Evolutionary conservation across 2,329 filamentous ascomycete genomes (phyloP).

Genomic region (Cytospora chrysosperma): DNA sequence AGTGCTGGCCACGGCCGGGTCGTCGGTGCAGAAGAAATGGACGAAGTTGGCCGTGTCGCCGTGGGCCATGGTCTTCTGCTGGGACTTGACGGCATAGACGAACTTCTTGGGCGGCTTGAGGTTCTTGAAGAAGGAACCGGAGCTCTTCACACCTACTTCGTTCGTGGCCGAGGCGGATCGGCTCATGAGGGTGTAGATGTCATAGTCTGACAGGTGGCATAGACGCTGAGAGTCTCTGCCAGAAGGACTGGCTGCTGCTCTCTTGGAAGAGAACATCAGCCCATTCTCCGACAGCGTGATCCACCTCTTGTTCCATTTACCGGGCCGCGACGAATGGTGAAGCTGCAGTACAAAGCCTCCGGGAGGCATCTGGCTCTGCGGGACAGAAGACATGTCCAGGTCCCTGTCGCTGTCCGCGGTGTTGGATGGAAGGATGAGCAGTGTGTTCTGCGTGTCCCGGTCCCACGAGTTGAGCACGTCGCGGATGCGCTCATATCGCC

Average conservation of each 20-base stretch:
- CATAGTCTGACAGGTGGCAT: slow-evolving; percentile 88
- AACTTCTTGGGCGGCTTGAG: slow-evolving; percentile 81
- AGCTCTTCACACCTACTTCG: slow-evolving; percentile 55
- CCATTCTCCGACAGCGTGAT: slow-evolving; percentile 72
- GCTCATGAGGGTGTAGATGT: slow-evolving; percentile 75
- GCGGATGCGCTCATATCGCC: slow-evolving; percentile 81
- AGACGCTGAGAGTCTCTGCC: slow-evolving; percentile 69
- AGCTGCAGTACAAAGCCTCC: slow-evolving; percentile 67
- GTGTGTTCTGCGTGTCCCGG: slow-evolving; percentile 70
- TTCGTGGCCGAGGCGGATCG: not conserved
- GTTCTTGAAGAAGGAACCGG: slow-evolving; percentile 44
- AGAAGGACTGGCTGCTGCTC: slow-evolving; percentile 53
- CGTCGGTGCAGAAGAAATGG: slow-evolving; percentile 86
- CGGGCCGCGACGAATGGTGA: slow-evolving; percentile 76
- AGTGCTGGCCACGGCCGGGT: slow-evolving; percentile 61
- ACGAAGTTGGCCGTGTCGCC: slow-evolving; percentile 81
- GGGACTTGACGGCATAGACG: slow-evolving; percentile 88
- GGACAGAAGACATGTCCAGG: slow-evolving; percentile 65
- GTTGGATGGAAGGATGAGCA: slow-evolving; percentile 65
- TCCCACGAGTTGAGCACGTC: slow-evolving; percentile 96
- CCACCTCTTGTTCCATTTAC: slow-evolving; percentile 86
- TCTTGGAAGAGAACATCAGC: slow-evolving; percentile 71
- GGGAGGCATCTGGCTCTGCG: slow-evolving; percentile 58
- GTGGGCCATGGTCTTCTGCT: slow-evolving; percentile 85
- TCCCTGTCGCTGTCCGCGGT: slow-evolving; percentile 55